These are phyloP conservation scores for Sporothrix euskadiensis DNA, from an alignment of 2,329 filamentous ascomycete genomes.

Conservation along the genomic window DNA sequence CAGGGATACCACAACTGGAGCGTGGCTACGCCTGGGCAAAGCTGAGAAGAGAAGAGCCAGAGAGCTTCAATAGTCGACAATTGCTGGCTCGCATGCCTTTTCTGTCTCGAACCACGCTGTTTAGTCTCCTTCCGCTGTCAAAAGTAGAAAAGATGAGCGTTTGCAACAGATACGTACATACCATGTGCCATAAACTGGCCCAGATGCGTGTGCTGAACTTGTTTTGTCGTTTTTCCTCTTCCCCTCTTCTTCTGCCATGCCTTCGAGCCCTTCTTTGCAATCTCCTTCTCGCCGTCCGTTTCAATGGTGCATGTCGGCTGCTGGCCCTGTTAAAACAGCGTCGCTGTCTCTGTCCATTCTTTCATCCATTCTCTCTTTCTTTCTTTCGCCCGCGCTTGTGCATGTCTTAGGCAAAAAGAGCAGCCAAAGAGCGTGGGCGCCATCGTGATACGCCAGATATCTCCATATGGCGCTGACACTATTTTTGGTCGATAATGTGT, in stretches of 20 bases:
- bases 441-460: neutral
- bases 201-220: neutral
- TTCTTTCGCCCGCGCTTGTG: constrained; percentile 21
- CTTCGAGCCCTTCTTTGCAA: neutral
- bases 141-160: constrained; percentile 13
- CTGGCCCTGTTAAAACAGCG: neutral
- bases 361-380: neutral
- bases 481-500: neutral
- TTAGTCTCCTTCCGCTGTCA: neutral
- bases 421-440: neutral
- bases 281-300: neutral
- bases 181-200: constrained; percentile 9
- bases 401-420: constrained; percentile 24
- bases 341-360: neutral
- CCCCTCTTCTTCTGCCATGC: neutral
- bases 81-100: neutral
- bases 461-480: neutral
- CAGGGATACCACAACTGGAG: neutral
- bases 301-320: neutral
- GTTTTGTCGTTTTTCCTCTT: neutral
- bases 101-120: neutral
- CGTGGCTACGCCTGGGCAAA: neutral
- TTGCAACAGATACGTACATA: neutral
- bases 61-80: neutral
- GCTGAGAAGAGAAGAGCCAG: neutral